These are phyloP conservation scores for Epicoccum nigrum DNA, from an alignment of 2,329 filamentous ascomycete species.

Conservation along the genomic window DNA sequence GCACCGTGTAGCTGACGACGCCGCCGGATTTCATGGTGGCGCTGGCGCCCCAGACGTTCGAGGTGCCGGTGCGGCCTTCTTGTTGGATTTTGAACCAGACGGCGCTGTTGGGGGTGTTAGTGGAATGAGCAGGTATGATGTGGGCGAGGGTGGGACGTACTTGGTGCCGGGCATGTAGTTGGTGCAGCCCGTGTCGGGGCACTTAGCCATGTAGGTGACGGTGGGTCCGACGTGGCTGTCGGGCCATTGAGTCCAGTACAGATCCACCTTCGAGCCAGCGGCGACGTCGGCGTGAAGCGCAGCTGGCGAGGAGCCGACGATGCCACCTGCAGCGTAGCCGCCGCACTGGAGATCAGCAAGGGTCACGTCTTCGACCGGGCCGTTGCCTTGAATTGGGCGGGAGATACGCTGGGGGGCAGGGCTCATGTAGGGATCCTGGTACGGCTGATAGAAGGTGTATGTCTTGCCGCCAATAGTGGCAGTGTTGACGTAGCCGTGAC, in stretches of 20 bases:
- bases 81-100: constrained; percentile 65
- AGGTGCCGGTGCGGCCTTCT: constrained; percentile 57
- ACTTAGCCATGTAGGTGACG: constrained; percentile 66
- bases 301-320: constrained; percentile 59
- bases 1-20: constrained; percentile 60
- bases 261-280: constrained; percentile 60
- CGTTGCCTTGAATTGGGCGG: constrained; percentile 64
- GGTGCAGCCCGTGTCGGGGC: constrained; percentile 59
- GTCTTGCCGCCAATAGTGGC: constrained; percentile 41
- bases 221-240: constrained; percentile 60
- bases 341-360: constrained; percentile 63
- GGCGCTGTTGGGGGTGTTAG: too few species aligned
- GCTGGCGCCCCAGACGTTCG: constrained; percentile 56
- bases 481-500: constrained; percentile 46
- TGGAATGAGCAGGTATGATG: not conserved
- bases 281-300: constrained; percentile 60
- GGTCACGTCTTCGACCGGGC: constrained; percentile 61
- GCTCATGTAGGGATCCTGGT: constrained; percentile 43
- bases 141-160: constrained; percentile 19
- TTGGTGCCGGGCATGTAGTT: constrained; percentile 54
- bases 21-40: constrained; percentile 54
- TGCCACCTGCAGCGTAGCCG: constrained; percentile 58
- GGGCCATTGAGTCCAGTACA: constrained; percentile 61
- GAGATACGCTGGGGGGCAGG: constrained; percentile 59
- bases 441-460: constrained; percentile 46